Evolutionary conservation across 768 basidiomycete genomes (phyloP).

Genomic region (Lyophyllum semitale): DNA sequence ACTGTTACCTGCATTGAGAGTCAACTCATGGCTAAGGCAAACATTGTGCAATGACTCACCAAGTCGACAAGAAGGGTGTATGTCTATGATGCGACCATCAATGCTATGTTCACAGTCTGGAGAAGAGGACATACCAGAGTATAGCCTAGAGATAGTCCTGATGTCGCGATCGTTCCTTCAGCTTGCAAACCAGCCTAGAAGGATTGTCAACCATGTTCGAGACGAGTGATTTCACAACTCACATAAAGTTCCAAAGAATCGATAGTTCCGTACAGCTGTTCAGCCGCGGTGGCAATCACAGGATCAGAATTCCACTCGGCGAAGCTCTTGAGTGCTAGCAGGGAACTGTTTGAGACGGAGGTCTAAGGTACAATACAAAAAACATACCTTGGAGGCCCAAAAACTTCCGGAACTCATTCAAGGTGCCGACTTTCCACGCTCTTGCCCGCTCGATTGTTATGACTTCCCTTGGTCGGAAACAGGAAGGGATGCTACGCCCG

Average conservation of each 20-base stretch:
- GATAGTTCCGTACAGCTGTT: conserved; percentile 31
- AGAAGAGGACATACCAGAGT: conserved; percentile 21
- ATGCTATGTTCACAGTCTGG: background rate
- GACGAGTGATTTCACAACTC: background rate
- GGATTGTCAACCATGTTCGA: background rate
- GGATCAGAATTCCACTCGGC: conserved; percentile 33
- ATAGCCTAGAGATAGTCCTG: conserved; percentile 23
- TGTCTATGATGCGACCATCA: conserved; percentile 9
- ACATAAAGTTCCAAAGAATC: conserved; percentile 39
- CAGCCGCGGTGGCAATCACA: conserved; percentile 23
- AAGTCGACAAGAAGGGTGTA: conserved; percentile 22
- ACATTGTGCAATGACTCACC: background rate
- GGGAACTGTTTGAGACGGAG: background rate
- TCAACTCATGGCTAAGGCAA: background rate
- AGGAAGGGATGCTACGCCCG: background rate
- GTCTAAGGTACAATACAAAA: background rate
- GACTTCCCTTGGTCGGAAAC: conserved; percentile 6
- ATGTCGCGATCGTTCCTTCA: conserved; percentile 10
- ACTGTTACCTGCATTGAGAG: conserved; percentile 16
- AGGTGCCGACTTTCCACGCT: conserved; percentile 12
- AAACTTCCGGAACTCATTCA: conserved; percentile 22
- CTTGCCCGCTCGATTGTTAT: conserved; percentile 16
- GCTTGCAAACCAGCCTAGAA: conserved; percentile 19
- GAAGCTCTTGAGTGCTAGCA: conserved; percentile 26
- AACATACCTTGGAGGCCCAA: conserved; percentile 20